A percentile compares a stretch with the other conserved stretches of the same genome.
phyloP scores from a whole-genome alignment of 306 rosid genomes.

The Amphicarpaea edgeworthii region DNA sequence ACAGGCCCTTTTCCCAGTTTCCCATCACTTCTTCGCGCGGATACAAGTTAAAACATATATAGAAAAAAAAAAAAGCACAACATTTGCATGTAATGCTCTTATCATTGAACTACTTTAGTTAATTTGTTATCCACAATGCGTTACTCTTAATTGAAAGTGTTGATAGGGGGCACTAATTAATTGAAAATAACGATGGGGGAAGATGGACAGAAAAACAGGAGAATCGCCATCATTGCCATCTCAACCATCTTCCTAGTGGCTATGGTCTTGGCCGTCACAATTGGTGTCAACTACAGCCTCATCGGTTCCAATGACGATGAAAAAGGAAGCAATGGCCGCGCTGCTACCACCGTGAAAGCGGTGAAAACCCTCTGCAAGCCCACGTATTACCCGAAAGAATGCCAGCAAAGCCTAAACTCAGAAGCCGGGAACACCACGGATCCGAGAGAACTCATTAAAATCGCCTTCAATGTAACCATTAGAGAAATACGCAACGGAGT shows the following conservation, averaged over 20 bases:
- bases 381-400: conserved; percentile 68
- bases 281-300: conserved; percentile 16
- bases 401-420: conserved; percentile 47
- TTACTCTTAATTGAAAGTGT: conserved; percentile 5
- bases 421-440: conserved; percentile 57
- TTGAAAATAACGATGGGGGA: conserved; percentile 13
- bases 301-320: not conserved
- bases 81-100: not conserved
- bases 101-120: not conserved
- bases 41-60: not conserved
- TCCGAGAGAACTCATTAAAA: conserved; percentile 58
- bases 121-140: no score
- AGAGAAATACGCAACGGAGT: conserved; percentile 34
- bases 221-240: conserved; percentile 46
- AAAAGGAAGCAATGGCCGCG: not conserved
- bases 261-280: conserved; percentile 61
- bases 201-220: conserved; percentile 16
- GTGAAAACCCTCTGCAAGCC: conserved; percentile 62
- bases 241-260: conserved; percentile 63
- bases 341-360: conserved; percentile 53
- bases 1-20: conserved; percentile 19
- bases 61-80: not conserved
- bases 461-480: conserved; percentile 57
- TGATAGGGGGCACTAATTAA: conserved; percentile 31
- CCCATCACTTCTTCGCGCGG: conserved; percentile 3